Evolutionary conservation across 139 green algal species (phyloP).

Genomic region (Chlorella sorokiniana): DNA sequence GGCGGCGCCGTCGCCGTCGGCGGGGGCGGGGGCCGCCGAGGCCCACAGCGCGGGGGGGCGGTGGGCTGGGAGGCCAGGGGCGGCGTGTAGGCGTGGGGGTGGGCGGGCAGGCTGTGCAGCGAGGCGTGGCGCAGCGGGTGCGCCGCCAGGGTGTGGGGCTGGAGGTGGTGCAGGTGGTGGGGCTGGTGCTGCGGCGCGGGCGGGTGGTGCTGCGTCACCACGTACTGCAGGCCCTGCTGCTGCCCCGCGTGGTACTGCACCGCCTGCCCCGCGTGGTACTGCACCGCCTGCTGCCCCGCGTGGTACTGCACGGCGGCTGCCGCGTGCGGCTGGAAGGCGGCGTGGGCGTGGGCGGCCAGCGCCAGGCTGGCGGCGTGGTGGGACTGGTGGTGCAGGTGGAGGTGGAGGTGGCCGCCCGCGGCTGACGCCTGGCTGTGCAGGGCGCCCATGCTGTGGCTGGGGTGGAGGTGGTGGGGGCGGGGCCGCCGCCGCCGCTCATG

Average conservation of each 20-base stretch:
- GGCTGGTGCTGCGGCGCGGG: not conserved
- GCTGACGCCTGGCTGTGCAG: no score
- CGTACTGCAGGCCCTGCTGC: not conserved
- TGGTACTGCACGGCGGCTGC: not conserved
- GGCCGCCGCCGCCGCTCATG: not conserved
- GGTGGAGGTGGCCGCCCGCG: no score
- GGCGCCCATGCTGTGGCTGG: no score
- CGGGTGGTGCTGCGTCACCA: not conserved
- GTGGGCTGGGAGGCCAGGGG: slow-evolving; percentile 5
- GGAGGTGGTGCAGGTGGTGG: not conserved
- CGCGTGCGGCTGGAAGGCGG: not conserved
- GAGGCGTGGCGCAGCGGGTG: not conserved
- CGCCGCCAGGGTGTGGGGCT: not conserved
- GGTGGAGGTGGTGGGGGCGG: not conserved
- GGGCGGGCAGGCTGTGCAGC: not conserved
- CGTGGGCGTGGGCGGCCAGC: not conserved
- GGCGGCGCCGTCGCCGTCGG: not conserved
- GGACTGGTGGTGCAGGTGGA: not conserved
- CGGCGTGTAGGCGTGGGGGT: not conserved
- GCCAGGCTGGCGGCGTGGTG: no score
- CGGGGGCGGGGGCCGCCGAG: not conserved
- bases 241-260: not conserved
- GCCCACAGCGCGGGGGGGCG: slow-evolving; percentile 1
- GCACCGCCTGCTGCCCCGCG: not conserved
- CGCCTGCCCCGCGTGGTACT: not conserved